Evolutionary conservation across 75 land plant genomes (phyloP).

Genomic region (Adiantum capillusveneris): DNA sequence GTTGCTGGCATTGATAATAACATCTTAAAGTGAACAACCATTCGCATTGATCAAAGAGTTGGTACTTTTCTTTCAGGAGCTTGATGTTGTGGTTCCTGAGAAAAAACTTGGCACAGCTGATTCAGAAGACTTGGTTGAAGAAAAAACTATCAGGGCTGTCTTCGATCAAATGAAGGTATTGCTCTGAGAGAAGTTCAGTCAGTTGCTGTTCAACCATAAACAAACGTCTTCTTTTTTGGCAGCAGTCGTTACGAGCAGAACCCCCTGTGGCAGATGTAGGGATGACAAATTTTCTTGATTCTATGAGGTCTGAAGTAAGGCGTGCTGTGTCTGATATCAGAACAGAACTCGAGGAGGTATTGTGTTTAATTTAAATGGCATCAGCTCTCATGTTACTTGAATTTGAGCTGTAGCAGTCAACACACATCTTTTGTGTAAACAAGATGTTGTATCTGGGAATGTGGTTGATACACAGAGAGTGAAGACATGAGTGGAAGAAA

Average conservation of each 20-base stretch:
- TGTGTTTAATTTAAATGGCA: no score
- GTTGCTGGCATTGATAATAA: no score
- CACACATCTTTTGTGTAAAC: no score
- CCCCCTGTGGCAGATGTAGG: constrained; percentile 51
- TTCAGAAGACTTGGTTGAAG: constrained; percentile 19
- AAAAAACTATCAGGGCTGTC: constrained; percentile 77
- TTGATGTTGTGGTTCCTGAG: not conserved
- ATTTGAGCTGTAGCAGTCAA: no score
- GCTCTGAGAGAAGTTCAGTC: constrained; percentile 5
- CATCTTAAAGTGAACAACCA: no score
- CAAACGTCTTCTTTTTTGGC: not conserved
- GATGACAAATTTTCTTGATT: constrained; percentile 44
- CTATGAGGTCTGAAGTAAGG: constrained; percentile 71
- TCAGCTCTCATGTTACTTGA: no score
- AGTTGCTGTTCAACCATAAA: no score
- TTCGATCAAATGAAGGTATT: constrained; percentile 63
- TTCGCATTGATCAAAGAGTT: no score
- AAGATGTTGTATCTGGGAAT: no score
- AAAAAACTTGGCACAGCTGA: not conserved
- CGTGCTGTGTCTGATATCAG: constrained; percentile 70
- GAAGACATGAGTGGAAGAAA: no score
- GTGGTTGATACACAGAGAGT: no score
- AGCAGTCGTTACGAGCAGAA: constrained; percentile 26
- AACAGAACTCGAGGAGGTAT: constrained; percentile 61
- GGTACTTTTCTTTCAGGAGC: no score